A percentile compares a stretch with the other conserved stretches of the same genome.
phyloP scores from a whole-genome alignment of 257 asterid genomes.

The Leonotis leonurus region DNA sequence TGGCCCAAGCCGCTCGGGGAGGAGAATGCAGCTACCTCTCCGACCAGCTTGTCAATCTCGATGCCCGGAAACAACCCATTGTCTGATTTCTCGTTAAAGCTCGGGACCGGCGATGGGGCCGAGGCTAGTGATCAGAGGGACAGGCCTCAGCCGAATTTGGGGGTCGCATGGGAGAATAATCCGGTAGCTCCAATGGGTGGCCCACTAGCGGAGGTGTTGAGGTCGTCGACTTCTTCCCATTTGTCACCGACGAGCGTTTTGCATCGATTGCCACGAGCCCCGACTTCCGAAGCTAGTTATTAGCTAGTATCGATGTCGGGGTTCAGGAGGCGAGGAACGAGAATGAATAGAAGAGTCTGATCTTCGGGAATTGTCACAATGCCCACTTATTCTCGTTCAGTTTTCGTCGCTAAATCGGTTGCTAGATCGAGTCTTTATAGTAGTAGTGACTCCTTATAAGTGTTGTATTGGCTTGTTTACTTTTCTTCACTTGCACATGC shows the following conservation, averaged over 20 bases:
- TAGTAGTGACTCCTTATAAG: neutral
- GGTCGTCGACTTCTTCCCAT: conserved; percentile 51
- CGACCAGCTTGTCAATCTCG: conserved; percentile 55
- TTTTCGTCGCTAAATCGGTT: no score
- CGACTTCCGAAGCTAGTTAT: conserved; percentile 38
- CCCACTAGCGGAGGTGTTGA: conserved; percentile 82
- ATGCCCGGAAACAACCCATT: conserved; percentile 44
- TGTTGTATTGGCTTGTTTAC: neutral
- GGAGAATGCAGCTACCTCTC: conserved; percentile 11
- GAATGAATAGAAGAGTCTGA: neutral
- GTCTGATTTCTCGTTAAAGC: conserved; percentile 69
- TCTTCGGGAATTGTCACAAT: no score
- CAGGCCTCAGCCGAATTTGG: conserved; percentile 33
- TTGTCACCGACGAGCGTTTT: conserved; percentile 79
- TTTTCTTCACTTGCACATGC: neutral
- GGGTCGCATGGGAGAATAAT: conserved; percentile 33
- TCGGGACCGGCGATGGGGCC: conserved; percentile 48
- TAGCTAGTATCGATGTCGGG: conserved; percentile 20
- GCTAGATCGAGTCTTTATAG: no score
- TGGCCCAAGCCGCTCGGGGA: conserved; percentile 67
- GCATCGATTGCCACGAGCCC: conserved; percentile 32
- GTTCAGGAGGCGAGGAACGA: neutral
- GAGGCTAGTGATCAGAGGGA: conserved; percentile 25
- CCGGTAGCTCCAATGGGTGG: conserved; percentile 61
- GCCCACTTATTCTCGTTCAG: no score